phyloP scores from a whole-genome alignment of 768 basidiomycete species.

The Sporobolomyces pararoseus region DNA sequence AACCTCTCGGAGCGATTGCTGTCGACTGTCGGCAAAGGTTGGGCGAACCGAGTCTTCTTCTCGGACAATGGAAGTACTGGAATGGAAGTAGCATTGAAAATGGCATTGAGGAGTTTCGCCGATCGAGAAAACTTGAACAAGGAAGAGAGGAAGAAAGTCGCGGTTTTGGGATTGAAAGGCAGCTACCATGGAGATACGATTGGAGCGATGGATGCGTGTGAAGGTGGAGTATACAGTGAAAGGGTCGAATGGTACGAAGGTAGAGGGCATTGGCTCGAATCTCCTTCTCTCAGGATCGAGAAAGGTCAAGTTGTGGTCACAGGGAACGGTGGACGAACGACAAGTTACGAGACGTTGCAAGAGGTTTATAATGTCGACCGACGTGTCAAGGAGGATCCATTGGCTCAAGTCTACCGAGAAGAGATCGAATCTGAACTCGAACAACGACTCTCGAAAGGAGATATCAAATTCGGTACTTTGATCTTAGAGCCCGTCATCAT shows the following conservation, averaged over 20 bases:
- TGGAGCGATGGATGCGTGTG: constrained; percentile 92
- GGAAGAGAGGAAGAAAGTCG: constrained; percentile 47
- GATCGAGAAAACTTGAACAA: constrained; percentile 45
- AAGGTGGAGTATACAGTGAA: constrained; percentile 66
- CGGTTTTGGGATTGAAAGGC: constrained; percentile 79
- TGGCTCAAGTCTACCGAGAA: constrained; percentile 63
- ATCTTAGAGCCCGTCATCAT: constrained; percentile 88
- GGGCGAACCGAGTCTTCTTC: constrained; percentile 88
- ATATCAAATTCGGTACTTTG: constrained; percentile 57
- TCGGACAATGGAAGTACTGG: constrained; percentile 93
- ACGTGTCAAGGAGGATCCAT: constrained; percentile 56
- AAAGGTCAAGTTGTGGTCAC: constrained; percentile 53
- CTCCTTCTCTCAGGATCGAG: constrained; percentile 70
- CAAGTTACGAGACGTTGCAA: constrained; percentile 16
- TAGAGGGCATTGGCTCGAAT: constrained; percentile 89
- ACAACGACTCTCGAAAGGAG: constrained; percentile 52
- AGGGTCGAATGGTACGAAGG: constrained; percentile 94
- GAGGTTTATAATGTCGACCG: constrained; percentile 66
- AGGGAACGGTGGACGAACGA: background rate
- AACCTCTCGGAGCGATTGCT: constrained; percentile 75
- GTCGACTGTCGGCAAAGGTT: constrained; percentile 69
- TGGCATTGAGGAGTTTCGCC: constrained; percentile 67
- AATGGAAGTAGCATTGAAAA: constrained; percentile 96
- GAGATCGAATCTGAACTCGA: constrained; percentile 54
- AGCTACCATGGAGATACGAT: constrained; percentile 98